Evolutionary conservation across 2,329 filamentous ascomycete species (phyloP).

Genomic region (Aspergillus fischeri): DNA sequence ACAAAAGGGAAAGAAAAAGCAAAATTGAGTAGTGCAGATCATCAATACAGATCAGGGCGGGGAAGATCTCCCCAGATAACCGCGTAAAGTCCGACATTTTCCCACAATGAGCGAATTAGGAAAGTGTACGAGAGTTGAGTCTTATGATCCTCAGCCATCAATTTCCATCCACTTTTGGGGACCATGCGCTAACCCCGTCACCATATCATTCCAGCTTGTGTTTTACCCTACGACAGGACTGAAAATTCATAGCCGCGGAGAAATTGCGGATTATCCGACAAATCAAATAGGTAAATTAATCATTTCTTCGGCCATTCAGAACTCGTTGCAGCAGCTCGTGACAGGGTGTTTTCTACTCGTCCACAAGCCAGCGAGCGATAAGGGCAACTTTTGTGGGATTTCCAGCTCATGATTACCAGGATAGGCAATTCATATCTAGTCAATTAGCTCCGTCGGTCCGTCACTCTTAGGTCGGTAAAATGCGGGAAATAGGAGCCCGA

Average conservation of each 20-base stretch:
- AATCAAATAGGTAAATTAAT: too few species aligned
- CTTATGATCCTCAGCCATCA: too few species aligned
- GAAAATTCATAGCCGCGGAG: too few species aligned
- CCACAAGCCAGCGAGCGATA: neutral
- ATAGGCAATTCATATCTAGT: neutral
- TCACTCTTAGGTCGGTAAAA: neutral
- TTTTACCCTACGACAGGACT: too few species aligned
- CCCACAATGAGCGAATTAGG: too few species aligned
- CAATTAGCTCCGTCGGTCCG: too few species aligned
- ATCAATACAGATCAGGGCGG: constrained; percentile 10
- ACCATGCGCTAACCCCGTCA: too few species aligned
- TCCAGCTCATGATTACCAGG: neutral
- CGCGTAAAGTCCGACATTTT: too few species aligned
- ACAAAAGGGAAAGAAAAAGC: neutral
- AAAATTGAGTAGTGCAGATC: neutral
- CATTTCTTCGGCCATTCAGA: neutral
- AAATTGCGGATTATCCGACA: neutral
- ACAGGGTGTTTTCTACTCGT: neutral
- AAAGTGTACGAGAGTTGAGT: too few species aligned
- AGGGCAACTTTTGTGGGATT: neutral
- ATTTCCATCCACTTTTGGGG: too few species aligned
- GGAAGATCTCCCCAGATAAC: constrained; percentile 15
- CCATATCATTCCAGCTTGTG: too few species aligned
- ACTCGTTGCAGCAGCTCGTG: neutral
- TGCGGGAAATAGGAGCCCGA: neutral